These are phyloP conservation scores for Fusarium brachygibbosum DNA, from an alignment of 2,329 filamentous ascomycete genomes.

Conservation along the genomic window DNA sequence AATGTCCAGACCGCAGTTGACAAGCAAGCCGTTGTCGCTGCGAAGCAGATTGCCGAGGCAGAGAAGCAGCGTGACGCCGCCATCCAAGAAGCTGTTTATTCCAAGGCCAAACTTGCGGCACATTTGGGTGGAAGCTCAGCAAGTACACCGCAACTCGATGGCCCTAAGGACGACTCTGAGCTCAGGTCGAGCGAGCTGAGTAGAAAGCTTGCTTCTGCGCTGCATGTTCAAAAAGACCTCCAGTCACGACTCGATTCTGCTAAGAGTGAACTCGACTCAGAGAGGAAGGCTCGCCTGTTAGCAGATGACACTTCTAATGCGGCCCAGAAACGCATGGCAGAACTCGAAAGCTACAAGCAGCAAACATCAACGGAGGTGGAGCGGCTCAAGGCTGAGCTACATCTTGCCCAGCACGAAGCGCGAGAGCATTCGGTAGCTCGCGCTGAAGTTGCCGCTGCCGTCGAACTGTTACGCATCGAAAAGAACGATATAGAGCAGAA, in stretches of 20 bases:
- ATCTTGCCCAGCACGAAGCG: constrained; percentile 80
- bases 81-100: constrained; percentile 94
- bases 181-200: constrained; percentile 75
- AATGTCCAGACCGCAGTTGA: constrained; percentile 93
- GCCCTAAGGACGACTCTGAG: constrained; percentile 71
- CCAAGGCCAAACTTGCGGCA: constrained; percentile 91
- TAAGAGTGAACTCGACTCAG: constrained; percentile 79
- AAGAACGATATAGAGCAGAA: constrained; percentile 81
- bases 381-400: constrained; percentile 85
- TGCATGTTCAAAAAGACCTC: constrained; percentile 85
- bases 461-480: constrained; percentile 85
- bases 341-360: constrained; percentile 87
- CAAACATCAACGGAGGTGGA: constrained; percentile 88
- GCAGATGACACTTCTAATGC: constrained; percentile 90
- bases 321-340: constrained; percentile 83
- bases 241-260: constrained; percentile 79
- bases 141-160: constrained; percentile 71
- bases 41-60: constrained; percentile 90
- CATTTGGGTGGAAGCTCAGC: constrained; percentile 75
- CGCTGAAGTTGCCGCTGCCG: constrained; percentile 79
- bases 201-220: constrained; percentile 83
- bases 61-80: constrained; percentile 95
- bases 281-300: constrained; percentile 83
- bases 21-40: constrained; percentile 85
- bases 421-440: constrained; percentile 85